Base-by-base conservation (phyloP, 345 rosid genomes). In the Euphorbia pulcherrima region DNA sequence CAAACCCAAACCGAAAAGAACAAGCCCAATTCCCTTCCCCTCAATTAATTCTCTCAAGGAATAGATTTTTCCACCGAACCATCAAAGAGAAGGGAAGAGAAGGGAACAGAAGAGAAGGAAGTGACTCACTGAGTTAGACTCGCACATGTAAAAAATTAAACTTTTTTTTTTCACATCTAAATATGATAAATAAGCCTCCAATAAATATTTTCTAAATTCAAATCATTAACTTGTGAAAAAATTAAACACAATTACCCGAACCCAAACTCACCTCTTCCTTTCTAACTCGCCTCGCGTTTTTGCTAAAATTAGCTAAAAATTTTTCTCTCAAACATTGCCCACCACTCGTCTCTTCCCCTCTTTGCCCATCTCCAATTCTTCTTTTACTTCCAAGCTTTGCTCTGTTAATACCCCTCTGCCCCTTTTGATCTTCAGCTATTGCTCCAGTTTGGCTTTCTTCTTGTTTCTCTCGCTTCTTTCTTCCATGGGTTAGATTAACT, bases 401-500 rank as follows among this genome's bases (percentile, higher is more conserved):
- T 23, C 28, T 23, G 18, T 7, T 33, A 33, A 33, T 7, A 20
- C n/a, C n/a, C n/a, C 26, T n/a, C n/a, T n/a, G n/a, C n/a, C 57
- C 26, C 23, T 53, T 50, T 50, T 23, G 5, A 53, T 23, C 52
- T 10, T 10, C 3, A 0, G 2, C 5, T 6, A 21, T 13, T 53
- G 14, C 57, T 21, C 26, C 26, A 8, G 12, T 24, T 53, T 53
- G 5, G 27, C 2, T 21, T 53, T 53, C 12, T 53, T 50, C 54
- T 0, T 18, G 21, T 50, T 50, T 20, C 20, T 20, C 5, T 4
- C 18, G 6, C 20, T 48, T 23, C 3, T 52, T 26, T 10, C 39
- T 39, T 60, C 70, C 67, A 78, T 79, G 87, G 84, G 85, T 55
- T 78, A 77, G 65, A 44, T 23, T 8, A 17, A 20, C 23, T 61